Base-by-base conservation (phyloP, 768 basidiomycete species). In the Stropharia rugosoannulata region DNA sequence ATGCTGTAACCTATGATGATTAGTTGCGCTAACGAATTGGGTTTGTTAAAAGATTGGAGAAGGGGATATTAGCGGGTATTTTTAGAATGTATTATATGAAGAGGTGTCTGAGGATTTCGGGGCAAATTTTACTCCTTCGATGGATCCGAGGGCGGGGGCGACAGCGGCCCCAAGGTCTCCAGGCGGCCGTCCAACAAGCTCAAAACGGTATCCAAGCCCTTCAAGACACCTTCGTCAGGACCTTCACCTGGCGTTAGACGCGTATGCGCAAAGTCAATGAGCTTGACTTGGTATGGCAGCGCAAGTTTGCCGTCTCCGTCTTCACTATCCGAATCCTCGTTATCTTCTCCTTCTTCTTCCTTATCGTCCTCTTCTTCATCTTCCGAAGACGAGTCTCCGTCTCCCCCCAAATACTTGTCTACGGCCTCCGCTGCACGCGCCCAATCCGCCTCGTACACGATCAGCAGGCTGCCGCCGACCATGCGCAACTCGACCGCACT, bases 191-290 rank as follows among this genome's bases (percentile, higher is more conserved):
- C 79, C 49, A 96, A 62, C 54, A 97, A 67, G 5, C 60, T 62
- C 27, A 88, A 68, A 38, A 89, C 67, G 0, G 87, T 94, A 49
- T 84, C 74, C 55, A 98, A 60, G 3, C 95, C 96, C 35, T 73
- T 68, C 59, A 96, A 68, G 15, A 95, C 84, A 0, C 96, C 89
- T 38, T 80, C 70, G 67, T 98, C 95, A 1, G 86, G 84, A 4
- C 95, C 95, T 62, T 83, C 63, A 0, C 89, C 92, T 0, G 84
- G 80, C 6, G 71, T 77, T 11, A 89, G 59, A 19, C 80, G 74
- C 2, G 94, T 89, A 69, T 98, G 96, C 6, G 95, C 95, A 68
- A 99, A 98, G 74, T 99, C 96, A 61, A 98, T 98, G 60, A 97
- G 73, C 60, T 87, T 87, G 57, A 97, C 77, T 12, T 78, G 75